Percentiles rank a stretch among this genome's conserved stretches.
Evolutionary conservation across 345 rosid species (phyloP).

Genomic region (Gossypium turneri): DNA sequence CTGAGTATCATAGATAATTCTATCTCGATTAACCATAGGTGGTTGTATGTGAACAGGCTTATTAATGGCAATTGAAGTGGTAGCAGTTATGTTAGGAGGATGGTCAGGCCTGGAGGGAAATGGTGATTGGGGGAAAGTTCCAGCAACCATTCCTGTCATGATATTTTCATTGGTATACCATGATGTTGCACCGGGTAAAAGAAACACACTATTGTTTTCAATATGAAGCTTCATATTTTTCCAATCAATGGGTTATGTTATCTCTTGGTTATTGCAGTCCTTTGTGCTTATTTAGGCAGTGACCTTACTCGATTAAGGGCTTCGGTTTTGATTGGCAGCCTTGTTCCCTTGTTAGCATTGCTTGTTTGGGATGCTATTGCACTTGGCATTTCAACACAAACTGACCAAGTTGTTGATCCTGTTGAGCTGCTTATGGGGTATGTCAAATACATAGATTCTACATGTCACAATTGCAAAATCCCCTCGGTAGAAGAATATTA

Average conservation of each 20-base stretch:
- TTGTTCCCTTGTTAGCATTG: constrained; percentile 50
- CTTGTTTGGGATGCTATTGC: constrained; percentile 57
- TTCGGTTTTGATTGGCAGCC: constrained; percentile 51
- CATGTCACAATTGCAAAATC: neutral
- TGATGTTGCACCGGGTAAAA: constrained; percentile 51
- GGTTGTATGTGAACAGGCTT: constrained; percentile 30
- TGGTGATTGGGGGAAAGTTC: constrained; percentile 54
- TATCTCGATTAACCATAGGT: neutral
- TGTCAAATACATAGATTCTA: neutral
- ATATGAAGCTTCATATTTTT: neutral
- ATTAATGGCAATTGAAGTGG: constrained; percentile 48
- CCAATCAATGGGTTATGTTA: neutral
- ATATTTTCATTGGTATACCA: constrained; percentile 62
- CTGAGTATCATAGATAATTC: neutral
- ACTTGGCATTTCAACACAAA: constrained; percentile 40
- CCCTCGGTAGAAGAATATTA: neutral
- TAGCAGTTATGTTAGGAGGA: constrained; percentile 40
- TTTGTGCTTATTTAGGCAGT: constrained; percentile 58
- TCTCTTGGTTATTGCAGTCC: constrained; percentile 34
- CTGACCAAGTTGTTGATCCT: constrained; percentile 44
- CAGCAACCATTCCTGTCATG: constrained; percentile 52
- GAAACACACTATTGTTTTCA: neutral
- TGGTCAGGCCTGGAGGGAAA: constrained; percentile 48
- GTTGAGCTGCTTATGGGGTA: constrained; percentile 49
- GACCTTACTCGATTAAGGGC: constrained; percentile 47